Percentiles rank a stretch among this genome's conserved stretches.
Evolutionary conservation across 108 stramenopile genomes (phyloP).

Genomic region (Epipyxis sp.): DNA sequence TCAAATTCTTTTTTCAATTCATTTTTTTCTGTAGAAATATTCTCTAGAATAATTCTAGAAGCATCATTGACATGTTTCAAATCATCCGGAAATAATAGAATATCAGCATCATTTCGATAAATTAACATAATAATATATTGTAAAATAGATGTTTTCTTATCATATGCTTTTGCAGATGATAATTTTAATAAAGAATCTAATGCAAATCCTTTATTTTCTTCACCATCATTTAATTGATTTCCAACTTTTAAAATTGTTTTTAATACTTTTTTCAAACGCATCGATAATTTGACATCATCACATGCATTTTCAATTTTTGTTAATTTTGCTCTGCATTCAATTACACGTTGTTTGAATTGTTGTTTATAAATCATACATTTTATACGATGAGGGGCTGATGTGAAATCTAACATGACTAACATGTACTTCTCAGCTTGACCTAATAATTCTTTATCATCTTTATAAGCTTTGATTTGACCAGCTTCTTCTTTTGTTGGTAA

Average conservation of each 20-base stretch:
- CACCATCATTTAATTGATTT: constrained; percentile 80
- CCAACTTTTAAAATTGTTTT: constrained; percentile 83
- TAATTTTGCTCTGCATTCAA: background rate
- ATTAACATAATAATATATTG: constrained; percentile 84
- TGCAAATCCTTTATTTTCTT: constrained; percentile 79
- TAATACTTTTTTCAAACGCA: constrained; percentile 73
- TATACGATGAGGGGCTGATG: constrained; percentile 34
- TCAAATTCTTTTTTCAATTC: constrained; percentile 78
- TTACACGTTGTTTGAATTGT: constrained; percentile 65
- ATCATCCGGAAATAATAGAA: constrained; percentile 18
- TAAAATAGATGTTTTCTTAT: constrained; percentile 92
- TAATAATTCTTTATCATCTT: constrained; percentile 62
- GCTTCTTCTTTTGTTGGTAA: constrained; percentile 74
- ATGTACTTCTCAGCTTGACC: background rate
- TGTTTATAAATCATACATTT: constrained; percentile 75
- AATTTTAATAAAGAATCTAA: constrained; percentile 88
- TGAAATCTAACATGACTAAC: constrained; percentile 24
- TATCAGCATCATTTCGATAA: constrained; percentile 61
- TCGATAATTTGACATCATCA: constrained; percentile 71
- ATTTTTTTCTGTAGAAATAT: constrained; percentile 68
- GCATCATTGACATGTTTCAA: constrained; percentile 42
- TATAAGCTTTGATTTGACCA: constrained; percentile 65
- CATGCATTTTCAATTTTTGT: constrained; percentile 69
- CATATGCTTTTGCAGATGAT: constrained; percentile 87
- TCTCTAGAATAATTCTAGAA: constrained; percentile 70